Evolutionary conservation across 1,139 yeast species (phyloP).

Genomic region (Martiniozyma asiatica): DNA sequence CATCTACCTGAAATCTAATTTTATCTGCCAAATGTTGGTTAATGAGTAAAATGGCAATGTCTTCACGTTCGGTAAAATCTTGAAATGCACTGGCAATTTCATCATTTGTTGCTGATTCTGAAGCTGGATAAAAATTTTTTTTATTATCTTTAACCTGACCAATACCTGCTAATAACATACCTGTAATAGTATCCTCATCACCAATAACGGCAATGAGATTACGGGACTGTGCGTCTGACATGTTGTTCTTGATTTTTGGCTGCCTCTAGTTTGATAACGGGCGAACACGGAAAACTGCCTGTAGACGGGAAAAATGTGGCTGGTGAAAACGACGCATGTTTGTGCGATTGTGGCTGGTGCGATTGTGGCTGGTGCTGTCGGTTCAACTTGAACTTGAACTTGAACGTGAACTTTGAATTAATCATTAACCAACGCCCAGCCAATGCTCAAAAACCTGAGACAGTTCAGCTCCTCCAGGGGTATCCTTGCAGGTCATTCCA

Average conservation of each 20-base stretch:
- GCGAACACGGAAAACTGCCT: no score
- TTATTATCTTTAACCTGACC: conserved; percentile 72
- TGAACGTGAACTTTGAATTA: no score
- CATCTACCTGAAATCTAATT: conserved; percentile 73
- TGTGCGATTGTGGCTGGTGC: no score
- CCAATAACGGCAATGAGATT: conserved; percentile 85
- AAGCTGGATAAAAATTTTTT: conserved; percentile 76
- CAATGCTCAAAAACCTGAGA: no score
- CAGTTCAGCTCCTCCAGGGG: no score
- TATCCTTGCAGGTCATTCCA: conserved; percentile 89
- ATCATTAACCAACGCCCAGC: no score
- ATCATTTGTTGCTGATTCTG: conserved; percentile 66
- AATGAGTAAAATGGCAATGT: conserved; percentile 82
- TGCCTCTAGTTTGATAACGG: no score
- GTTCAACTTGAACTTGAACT: no score
- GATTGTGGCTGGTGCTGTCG: no score
- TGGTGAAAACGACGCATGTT: no score
- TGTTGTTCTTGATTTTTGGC: no score
- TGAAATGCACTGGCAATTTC: conserved; percentile 69
- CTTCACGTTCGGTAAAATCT: conserved; percentile 70
- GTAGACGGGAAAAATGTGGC: no score
- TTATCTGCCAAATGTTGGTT: conserved; percentile 93
- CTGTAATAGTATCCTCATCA: conserved; percentile 95
- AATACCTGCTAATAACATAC: conserved; percentile 87
- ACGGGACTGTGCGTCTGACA: conserved; percentile 40